A percentile compares a stretch with the other conserved stretches of the same genome.
phyloP scores from a whole-genome alignment of 139 green algal genomes.

The Picochlorum sp. region DNA sequence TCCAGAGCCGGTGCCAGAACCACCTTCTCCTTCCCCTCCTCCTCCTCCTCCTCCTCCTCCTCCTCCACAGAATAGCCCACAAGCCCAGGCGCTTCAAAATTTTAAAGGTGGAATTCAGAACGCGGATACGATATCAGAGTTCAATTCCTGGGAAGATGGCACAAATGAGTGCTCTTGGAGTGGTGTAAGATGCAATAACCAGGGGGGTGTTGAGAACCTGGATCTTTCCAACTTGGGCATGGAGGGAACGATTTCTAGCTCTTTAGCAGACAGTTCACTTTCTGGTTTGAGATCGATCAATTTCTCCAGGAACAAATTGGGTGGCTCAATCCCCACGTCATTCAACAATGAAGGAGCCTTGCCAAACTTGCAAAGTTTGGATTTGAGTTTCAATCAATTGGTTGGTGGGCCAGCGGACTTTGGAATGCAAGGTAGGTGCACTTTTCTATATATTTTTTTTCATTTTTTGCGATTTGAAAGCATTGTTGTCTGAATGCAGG shows the following conservation, averaged over 20 bases:
- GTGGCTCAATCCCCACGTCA: conserved; percentile 1
- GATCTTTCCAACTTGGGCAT: background rate
- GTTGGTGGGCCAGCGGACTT: background rate
- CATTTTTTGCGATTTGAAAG: background rate
- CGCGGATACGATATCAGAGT: background rate
- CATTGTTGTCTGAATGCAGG: background rate
- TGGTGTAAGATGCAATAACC: background rate
- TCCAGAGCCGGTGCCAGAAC: background rate
- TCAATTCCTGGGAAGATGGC: background rate
- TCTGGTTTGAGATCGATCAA: background rate
- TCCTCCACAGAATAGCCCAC: background rate
- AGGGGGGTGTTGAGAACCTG: background rate
- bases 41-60: background rate
- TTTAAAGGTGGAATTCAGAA: background rate
- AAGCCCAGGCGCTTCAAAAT: background rate
- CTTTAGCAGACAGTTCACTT: conserved; percentile 3
- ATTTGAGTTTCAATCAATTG: conserved; percentile 4
- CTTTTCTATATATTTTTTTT: background rate
- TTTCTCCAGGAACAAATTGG: conserved; percentile 2
- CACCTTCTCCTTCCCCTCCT: background rate
- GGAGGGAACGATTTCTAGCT: background rate
- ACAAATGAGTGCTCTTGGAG: background rate
- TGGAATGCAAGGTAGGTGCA: background rate
- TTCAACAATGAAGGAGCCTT: background rate
- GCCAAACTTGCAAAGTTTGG: conserved; percentile 9